These are phyloP conservation scores for Botrytis sinoallii DNA, from an alignment of 2,329 filamentous ascomycete species.

Conservation along the genomic window DNA sequence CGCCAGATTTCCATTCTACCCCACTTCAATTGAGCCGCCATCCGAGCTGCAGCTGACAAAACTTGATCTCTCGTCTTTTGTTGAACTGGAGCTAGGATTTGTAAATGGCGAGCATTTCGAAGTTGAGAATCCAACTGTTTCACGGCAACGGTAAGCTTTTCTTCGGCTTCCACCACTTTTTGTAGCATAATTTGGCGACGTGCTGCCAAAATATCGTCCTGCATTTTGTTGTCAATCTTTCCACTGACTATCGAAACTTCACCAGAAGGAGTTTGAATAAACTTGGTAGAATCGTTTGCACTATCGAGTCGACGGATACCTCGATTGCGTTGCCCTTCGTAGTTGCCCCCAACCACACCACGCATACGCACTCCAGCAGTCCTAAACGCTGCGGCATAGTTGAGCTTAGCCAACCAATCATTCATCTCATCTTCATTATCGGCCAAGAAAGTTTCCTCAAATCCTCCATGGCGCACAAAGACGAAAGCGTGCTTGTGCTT, in stretches of 20 bases:
- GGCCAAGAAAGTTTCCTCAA: conserved; percentile 87
- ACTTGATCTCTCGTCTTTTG: conserved; percentile 85
- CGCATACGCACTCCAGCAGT: conserved; percentile 89
- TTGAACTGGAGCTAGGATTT: conserved; percentile 85
- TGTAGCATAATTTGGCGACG: conserved; percentile 77
- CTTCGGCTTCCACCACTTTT: conserved; percentile 79
- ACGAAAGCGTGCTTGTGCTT: conserved; percentile 95
- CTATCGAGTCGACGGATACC: conserved; percentile 67
- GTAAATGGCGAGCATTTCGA: conserved; percentile 84
- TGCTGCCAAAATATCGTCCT: conserved; percentile 79
- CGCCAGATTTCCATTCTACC: conserved; percentile 92
- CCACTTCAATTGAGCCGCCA: conserved; percentile 90
- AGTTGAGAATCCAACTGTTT: conserved; percentile 80
- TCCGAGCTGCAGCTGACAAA: conserved; percentile 76
- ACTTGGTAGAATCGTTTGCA: conserved; percentile 48
- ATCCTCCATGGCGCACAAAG: conserved; percentile 79
- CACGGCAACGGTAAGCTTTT: conserved; percentile 68
- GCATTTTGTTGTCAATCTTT: conserved; percentile 76
- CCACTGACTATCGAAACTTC: conserved; percentile 71
- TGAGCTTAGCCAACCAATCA: conserved; percentile 93
- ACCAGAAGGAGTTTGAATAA: conserved; percentile 67
- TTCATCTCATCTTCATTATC: conserved; percentile 91
- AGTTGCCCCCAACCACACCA: conserved; percentile 78
- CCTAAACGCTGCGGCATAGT: conserved; percentile 92
- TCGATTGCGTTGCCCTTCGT: conserved; percentile 75